Evolutionary conservation across 78 protist genomes (phyloP).

Genomic region (Anaeramoeba flamelloides): DNA sequence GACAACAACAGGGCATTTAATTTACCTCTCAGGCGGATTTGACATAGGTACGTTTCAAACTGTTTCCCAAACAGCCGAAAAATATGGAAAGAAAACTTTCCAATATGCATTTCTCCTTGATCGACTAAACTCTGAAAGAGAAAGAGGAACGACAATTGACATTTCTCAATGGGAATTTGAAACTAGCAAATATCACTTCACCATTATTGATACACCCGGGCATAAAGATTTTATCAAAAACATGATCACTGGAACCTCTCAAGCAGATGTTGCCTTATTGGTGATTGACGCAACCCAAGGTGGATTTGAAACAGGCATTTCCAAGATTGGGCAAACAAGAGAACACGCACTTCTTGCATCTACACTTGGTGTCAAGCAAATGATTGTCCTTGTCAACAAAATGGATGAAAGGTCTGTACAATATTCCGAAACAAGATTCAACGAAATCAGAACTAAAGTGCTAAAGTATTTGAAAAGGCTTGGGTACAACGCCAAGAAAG

Average conservation of each 20-base stretch:
- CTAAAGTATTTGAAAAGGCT: slow-evolving; percentile 41
- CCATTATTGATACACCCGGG: slow-evolving; percentile 16
- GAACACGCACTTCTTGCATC: slow-evolving; percentile 91
- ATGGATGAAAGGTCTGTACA: slow-evolving; percentile 73
- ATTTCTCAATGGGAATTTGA: not conserved
- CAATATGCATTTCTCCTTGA: not conserved
- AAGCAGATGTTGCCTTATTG: slow-evolving; percentile 72
- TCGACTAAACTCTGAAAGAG: not conserved
- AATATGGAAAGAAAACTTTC: not conserved
- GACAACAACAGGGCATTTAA: not conserved
- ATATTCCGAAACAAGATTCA: slow-evolving; percentile 64
- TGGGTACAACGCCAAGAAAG: slow-evolving; percentile 41
- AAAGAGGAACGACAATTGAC: not conserved
- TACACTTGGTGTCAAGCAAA: slow-evolving; percentile 88
- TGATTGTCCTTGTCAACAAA: slow-evolving; percentile 86
- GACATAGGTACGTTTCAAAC: too few relatives aligned
- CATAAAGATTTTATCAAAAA: slow-evolving; percentile 87
- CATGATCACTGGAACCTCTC: slow-evolving; percentile 61
- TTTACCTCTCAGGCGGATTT: not conserved
- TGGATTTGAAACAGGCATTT: slow-evolving; percentile 89
- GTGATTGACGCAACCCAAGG: slow-evolving; percentile 71
- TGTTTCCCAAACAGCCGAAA: slow-evolving; percentile 7
- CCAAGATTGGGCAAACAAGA: slow-evolving; percentile 87
- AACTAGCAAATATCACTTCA: not conserved
- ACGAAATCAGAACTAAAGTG: slow-evolving; percentile 67